phyloP scores from a whole-genome alignment of 192 early-diverging fungal species.

The Coemansia sp. region DNA sequence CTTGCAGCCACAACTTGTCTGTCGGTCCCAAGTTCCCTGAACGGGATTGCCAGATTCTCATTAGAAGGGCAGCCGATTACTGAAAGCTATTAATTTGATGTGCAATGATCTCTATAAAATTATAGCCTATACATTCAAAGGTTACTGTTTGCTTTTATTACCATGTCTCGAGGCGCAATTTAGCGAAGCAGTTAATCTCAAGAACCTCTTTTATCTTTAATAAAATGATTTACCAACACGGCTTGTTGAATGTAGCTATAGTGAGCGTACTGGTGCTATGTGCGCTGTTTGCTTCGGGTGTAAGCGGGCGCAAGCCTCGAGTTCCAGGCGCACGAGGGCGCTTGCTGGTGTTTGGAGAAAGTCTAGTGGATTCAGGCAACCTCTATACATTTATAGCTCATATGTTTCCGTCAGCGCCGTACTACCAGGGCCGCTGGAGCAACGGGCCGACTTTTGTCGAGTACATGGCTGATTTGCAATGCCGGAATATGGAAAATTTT shows the following conservation, averaged over 20 bases:
- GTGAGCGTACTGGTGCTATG: not conserved
- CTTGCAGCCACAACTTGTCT: conserved; percentile 13
- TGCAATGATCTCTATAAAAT: not conserved
- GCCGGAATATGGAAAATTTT: conserved; percentile 50
- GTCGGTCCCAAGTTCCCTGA: conserved; percentile 23
- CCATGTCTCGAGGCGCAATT: too few species aligned
- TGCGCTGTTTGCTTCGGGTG: not conserved
- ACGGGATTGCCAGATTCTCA: conserved; percentile 30
- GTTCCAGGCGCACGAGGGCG: conserved; percentile 47
- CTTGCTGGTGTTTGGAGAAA: conserved; percentile 50
- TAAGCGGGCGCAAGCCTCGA: conserved; percentile 33
- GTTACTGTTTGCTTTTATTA: too few species aligned
- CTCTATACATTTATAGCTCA: conserved; percentile 49
- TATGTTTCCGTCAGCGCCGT: conserved; percentile 44
- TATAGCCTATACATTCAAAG: too few species aligned
- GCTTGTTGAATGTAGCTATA: not conserved
- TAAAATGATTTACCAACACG: too few species aligned
- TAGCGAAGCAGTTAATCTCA: too few species aligned
- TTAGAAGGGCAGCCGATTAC: conserved; percentile 9
- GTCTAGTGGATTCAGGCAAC: conserved; percentile 48
- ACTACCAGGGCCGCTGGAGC: conserved; percentile 53
- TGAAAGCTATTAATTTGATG: not conserved
- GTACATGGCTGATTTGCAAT: conserved; percentile 46
- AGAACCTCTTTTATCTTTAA: too few species aligned
- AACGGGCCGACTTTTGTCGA: conserved; percentile 53